These are phyloP conservation scores for Uronychia binucleata DNA, from an alignment of 73 alveolate genomes.

Conservation along the genomic window DNA sequence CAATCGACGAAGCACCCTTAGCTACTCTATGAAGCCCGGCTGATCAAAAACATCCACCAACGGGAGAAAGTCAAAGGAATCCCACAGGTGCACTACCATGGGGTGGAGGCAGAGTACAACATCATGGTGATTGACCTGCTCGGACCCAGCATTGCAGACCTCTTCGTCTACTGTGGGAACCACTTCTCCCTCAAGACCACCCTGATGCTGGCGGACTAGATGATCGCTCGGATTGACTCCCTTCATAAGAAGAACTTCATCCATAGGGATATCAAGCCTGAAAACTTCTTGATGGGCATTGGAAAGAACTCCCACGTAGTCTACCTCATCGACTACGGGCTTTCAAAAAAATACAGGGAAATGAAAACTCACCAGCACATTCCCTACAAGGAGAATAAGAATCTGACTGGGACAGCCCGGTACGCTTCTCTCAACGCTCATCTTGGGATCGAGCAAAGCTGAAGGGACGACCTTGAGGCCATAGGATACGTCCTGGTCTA, in stretches of 20 bases:
- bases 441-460: conserved; percentile 68
- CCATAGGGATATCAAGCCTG: conserved; percentile 94
- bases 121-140: conserved; percentile 67
- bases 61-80: conserved; percentile 59
- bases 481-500: conserved; percentile 72
- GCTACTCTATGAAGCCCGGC: conserved; percentile 35
- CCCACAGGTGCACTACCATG: conserved; percentile 75
- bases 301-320: conserved; percentile 70
- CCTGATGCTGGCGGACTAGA: conserved; percentile 78
- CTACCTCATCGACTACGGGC: conserved; percentile 74
- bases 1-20: conserved; percentile 41
- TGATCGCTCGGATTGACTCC: conserved; percentile 84
- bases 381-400: conserved; percentile 74
- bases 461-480: conserved; percentile 82
- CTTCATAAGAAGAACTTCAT: conserved; percentile 75
- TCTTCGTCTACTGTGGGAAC: conserved; percentile 61
- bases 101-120: conserved; percentile 72
- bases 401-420: conserved; percentile 85
- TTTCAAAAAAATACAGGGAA: conserved; percentile 69
- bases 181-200: conserved; percentile 71
- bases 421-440: conserved; percentile 74
- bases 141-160: conserved; percentile 75
- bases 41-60: conserved; percentile 27
- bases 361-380: conserved; percentile 77
- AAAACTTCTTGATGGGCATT: conserved; percentile 87